A percentile compares a stretch with the other conserved stretches of the same genome.
phyloP scores from a whole-genome alignment of 768 basidiomycete genomes.

The Favolaschia claudopus region DNA sequence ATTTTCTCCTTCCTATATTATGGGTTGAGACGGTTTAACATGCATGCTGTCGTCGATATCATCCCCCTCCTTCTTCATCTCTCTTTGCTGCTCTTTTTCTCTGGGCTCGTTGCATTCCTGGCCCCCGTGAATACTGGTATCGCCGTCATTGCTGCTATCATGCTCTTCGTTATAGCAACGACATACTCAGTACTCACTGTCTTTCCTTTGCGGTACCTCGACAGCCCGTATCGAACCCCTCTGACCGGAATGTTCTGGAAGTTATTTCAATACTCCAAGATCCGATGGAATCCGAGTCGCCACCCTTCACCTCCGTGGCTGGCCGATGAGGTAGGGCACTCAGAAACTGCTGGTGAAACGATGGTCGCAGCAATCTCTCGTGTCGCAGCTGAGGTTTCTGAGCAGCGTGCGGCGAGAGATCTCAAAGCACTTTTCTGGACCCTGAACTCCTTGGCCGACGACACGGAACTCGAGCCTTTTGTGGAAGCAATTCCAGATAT shows the following conservation, averaged over 20 bases:
- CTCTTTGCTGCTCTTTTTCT: background rate
- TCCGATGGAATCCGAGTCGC: no score
- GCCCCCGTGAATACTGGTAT: background rate
- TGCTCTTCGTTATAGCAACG: background rate
- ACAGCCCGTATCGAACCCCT: constrained; percentile 9
- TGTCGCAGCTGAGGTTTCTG: background rate
- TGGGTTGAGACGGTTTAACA: background rate
- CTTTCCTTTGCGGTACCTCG: no score
- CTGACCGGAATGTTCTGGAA: background rate
- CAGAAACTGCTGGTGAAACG: no score
- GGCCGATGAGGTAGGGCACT: no score
- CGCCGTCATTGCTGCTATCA: background rate
- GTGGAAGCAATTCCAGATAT: background rate
- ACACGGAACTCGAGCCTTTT: background rate
- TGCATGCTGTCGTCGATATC: constrained; percentile 4
- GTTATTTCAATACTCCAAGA: background rate
- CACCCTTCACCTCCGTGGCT: no score
- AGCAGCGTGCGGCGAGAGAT: background rate
- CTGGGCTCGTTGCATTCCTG: constrained; percentile 5
- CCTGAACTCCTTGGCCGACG: background rate
- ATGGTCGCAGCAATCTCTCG: background rate
- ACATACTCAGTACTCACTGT: background rate
- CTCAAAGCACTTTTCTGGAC: background rate
- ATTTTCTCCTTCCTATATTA: no score
- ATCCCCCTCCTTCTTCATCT: constrained; percentile 6